Evolutionary conservation across 2,329 filamentous ascomycete species (phyloP).

Genomic region (Aspergillaceae sp.): DNA sequence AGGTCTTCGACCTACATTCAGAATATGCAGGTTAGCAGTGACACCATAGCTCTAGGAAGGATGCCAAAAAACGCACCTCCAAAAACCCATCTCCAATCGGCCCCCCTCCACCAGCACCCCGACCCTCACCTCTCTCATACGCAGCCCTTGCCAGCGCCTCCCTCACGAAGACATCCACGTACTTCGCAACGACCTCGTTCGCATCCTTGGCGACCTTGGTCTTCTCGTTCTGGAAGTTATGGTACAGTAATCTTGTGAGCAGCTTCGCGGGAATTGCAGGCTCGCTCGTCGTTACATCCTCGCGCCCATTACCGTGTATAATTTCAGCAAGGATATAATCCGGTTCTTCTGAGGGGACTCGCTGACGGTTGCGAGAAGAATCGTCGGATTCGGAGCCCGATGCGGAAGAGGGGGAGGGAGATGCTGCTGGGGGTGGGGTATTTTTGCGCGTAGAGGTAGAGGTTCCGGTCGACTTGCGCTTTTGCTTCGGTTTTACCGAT

Average conservation of each 20-base stretch:
- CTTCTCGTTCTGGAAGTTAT: conserved; percentile 63
- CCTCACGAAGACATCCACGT: conserved; percentile 82
- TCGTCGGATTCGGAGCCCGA: neutral
- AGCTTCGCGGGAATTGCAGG: conserved; percentile 62
- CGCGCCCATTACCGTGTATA: conserved; percentile 16
- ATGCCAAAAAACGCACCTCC: conserved; percentile 51
- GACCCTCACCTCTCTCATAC: conserved; percentile 53
- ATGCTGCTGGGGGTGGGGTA: conserved; percentile 4
- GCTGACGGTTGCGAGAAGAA: neutral
- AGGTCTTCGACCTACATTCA: conserved; percentile 66
- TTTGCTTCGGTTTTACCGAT: conserved; percentile 4
- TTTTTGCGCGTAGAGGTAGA: conserved; percentile 4
- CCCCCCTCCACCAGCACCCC: conserved; percentile 23
- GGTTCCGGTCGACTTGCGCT: conserved; percentile 6
- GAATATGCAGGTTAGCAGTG: conserved; percentile 7
- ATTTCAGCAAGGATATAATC: conserved; percentile 42
- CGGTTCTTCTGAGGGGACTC: conserved; percentile 26
- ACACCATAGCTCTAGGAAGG: neutral
- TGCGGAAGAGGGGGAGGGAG: conserved; percentile 5
- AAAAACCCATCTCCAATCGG: conserved; percentile 51
- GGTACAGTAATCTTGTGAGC: conserved; percentile 66
- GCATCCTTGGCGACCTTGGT: conserved; percentile 71
- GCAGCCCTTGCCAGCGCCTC: conserved; percentile 77
- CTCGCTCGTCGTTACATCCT: conserved; percentile 26
- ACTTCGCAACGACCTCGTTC: conserved; percentile 67